Base-by-base conservation (phyloP, 139 green algal species). In the Chlorella sp. region DNA sequence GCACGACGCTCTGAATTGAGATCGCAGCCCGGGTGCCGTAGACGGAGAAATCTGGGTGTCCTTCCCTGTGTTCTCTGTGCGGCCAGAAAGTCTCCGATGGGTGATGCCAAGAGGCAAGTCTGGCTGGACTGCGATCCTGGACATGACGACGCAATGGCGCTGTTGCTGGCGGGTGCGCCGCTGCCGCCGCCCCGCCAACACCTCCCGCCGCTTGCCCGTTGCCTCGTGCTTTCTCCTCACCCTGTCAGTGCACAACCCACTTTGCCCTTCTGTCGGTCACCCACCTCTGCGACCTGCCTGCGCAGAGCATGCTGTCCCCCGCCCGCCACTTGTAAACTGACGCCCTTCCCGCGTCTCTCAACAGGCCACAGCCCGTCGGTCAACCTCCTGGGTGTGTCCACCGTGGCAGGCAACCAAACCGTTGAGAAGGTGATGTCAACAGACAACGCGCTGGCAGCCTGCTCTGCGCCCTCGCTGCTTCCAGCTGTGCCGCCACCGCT, bases 91-190 rank as follows among this genome's bases (percentile, higher is more conserved):
- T 57, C 48, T 57, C 48, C 5, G 48, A 57, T 16, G 48, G 5
- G 48, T 5, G 48, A 57, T n/a, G n/a, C 60, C 64, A 26, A 28
- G 21, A 71, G 53, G 34, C 18, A 34, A 34, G 68, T 98, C 0
- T 99, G 96, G 96, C 92, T 98, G 0, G 96, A 98, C 85, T 98
- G 96, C 90, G 97, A 98, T 92, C 96, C 97, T 3, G 87, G 89
- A 96, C 0, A 99, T 85, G 97, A 99, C 76, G 98, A 99, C 87
- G 96, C 95, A 0, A 92, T 99, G 37, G 98, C 98, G 0, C 96
- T 99, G 73, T 95, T 99, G 12, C 90, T 99, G 0, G 97, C 96
- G 76, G 94, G 91, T 89, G 57, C 30, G 68, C 30, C 64, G 36
- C 48, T 4, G 68, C 68, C 68, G 68, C 68, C 22, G 9, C 68